Base-by-base conservation (phyloP, 1,284 basidiomycete genomes). In the Waitea zeae region DNA sequence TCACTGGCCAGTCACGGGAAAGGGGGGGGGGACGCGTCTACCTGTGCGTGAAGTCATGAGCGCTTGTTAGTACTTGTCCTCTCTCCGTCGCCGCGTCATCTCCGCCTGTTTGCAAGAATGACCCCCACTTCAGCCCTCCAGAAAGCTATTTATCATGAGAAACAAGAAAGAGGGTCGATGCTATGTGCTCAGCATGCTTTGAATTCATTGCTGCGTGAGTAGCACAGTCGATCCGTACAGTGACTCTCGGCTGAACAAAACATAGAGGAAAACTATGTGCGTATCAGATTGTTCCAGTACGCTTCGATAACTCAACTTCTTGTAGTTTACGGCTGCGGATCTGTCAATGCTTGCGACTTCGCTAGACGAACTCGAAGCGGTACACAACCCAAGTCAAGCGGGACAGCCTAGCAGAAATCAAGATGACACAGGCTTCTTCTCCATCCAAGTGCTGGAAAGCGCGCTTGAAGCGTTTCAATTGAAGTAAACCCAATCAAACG, bases 391-490 rank as follows among this genome's bases (percentile, higher is more conserved):
- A 28, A 60, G 56, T 5, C 53, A 56, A 38, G 55, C 31, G 13
- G 47, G 36, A 36, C 50, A 37, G 37, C 54, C 55, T 3, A 83
- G 70, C 49, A 69, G 67, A 35, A 92, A 93, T 50, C 87, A 88
- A 78, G 87, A 90, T 45, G 87, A 90, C 50, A 83, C 83, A 30
- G 81, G 87, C 1, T 92, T 83, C 53, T 92, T 92, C 54, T 89
- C 86, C 3, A 64, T 86, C 2, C 80, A 84, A 44, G 83, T 87
- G 1, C 51, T 86, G 17, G 81, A 84, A 44, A 66, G 71, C 36
- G 89, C 88, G 1, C 54, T 95, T 34, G 67, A 78, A 47, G 77
- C 89, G 2, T 89, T 81, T 72, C 80, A 81, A 3, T 54, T 93
- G 37, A 77, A 64, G 80, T 83, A 46, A 44, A 61, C 35, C 12